Conservation (phyloP, 2,329 filamentous ascomycete species). For the Uncinocarpus reesii region DNA sequence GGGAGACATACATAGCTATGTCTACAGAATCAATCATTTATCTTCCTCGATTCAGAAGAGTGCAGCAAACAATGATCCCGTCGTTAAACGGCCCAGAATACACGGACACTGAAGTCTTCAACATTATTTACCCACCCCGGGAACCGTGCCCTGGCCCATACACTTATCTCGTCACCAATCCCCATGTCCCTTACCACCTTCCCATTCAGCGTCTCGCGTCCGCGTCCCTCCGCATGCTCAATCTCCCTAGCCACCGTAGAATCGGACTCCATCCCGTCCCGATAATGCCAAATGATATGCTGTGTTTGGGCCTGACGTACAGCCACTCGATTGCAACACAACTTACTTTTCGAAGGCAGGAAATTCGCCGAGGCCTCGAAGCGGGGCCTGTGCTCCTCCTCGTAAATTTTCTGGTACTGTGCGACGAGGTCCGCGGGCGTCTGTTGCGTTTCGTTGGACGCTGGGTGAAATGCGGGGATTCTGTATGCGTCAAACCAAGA, state of each 20-base stretch:
- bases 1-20: neutral
- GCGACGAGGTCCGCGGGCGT: neutral
- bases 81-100: constrained; percentile 30
- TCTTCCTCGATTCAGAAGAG: neutral
- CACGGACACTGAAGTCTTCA: constrained; percentile 23
- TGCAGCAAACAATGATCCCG: neutral
- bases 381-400: neutral
- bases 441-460: neutral
- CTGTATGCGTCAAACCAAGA: constrained; percentile 34
- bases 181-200: constrained; percentile 26
- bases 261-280: constrained; percentile 24
- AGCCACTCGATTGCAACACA: constrained; percentile 27
- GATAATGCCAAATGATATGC: constrained; percentile 29
- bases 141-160: constrained; percentile 33
- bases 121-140: constrained; percentile 31
- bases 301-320: constrained; percentile 19
- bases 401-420: constrained; percentile 1
- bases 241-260: constrained; percentile 27
- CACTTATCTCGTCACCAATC: constrained; percentile 29
- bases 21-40: neutral
- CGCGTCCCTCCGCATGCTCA: constrained; percentile 26
- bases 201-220: constrained; percentile 29
- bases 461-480: constrained; percentile 15
- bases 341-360: constrained; percentile 23
- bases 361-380: constrained; percentile 15